Evolutionary conservation across 2,329 filamentous ascomycete genomes (phyloP).

Genomic region (Cladosporium halotolerans): DNA sequence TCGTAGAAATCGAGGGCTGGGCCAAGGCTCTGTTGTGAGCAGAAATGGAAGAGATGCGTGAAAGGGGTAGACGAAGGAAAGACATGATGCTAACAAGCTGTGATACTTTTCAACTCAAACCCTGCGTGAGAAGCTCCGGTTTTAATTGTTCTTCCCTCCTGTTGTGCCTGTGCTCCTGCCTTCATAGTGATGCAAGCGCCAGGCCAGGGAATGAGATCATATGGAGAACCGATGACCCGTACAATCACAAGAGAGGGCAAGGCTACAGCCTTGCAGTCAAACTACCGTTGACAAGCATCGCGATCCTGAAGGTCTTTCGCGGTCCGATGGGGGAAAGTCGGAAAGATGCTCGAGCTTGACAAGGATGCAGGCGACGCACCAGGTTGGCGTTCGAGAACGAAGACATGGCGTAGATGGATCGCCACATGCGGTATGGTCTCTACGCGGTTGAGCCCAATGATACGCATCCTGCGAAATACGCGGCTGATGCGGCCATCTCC

Average conservation of each 20-base stretch:
- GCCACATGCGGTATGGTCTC: no score
- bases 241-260: neutral
- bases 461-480: no score
- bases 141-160: constrained; percentile 1
- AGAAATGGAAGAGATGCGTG: constrained; percentile 1
- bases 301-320: no score
- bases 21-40: neutral
- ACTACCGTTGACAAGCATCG: no score
- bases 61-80: neutral
- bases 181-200: constrained; percentile 5
- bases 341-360: no score
- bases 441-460: no score
- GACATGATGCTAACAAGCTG: neutral
- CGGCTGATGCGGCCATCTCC: no score
- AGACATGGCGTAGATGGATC: no score
- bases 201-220: neutral
- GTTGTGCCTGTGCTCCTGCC: neutral
- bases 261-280: neutral
- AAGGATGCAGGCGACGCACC: no score
- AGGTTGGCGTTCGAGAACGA: no score
- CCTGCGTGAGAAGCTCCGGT: neutral
- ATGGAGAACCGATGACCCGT: constrained; percentile 7
- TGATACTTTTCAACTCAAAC: neutral
- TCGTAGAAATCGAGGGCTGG: neutral
- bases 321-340: no score